These are phyloP conservation scores for Monosporascus sp. DNA, from an alignment of 2,329 filamentous ascomycete species.

Conservation along the genomic window DNA sequence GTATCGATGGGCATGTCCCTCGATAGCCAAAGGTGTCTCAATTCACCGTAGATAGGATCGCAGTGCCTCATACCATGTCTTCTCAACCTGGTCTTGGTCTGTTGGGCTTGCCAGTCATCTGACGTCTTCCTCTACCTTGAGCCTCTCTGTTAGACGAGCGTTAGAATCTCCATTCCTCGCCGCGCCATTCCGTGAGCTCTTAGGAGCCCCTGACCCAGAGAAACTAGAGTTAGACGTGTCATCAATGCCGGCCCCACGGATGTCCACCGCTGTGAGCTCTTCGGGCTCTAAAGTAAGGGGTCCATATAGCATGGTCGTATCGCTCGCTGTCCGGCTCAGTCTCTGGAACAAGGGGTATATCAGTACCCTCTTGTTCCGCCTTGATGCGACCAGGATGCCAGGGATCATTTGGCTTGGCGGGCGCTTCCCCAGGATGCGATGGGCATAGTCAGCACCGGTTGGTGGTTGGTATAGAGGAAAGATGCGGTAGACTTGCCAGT, in stretches of 20 bases:
- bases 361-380: neutral
- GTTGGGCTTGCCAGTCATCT: no score
- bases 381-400: conserved; percentile 4
- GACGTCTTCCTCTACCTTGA: no score
- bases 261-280: neutral
- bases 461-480: conserved; percentile 8
- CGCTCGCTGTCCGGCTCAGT: neutral
- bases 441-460: conserved; percentile 6
- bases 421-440: conserved; percentile 3
- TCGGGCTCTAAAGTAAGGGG: neutral
- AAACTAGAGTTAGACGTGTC: neutral
- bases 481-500: conserved; percentile 7
- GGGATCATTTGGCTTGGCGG: conserved; percentile 1
- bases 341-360: neutral
- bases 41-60: no score
- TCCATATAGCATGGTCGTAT: neutral
- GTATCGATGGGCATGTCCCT: no score
- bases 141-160: no score
- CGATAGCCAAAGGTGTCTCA: no score
- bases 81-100: no score
- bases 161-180: no score
- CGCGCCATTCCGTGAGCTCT: neutral
- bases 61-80: no score
- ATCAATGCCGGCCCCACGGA: neutral
- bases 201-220: neutral